Base-by-base conservation (phyloP, 495 filamentous ascomycete genomes). In the Penicillium maclennaniae region DNA sequence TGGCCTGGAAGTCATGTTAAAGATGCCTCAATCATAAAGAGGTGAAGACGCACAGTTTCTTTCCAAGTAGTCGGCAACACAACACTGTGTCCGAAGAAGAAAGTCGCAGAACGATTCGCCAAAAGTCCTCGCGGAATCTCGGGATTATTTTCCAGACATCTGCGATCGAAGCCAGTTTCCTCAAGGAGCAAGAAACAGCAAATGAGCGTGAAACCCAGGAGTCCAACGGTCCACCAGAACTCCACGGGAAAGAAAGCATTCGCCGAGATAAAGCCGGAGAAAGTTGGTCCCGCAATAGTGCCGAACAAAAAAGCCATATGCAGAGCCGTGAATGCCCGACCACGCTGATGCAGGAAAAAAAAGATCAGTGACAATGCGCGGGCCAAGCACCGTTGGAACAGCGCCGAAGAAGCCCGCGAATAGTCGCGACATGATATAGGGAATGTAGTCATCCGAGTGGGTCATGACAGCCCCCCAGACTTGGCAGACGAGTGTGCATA, bases 171-270 rank as follows among this genome's bases (percentile, higher is more conserved):
- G 0, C 60, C 60, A 0, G 77, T 80, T 31, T 82, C 77, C 48
- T 80, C 73, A 6, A 78, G 60, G 48, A 75, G 74, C 26, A 67
- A 39, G 31, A 80, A 72, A 8, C 75, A 66, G n/a, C 71, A 59
- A 17, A 78, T 60, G 16, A 74, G 63, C 7, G 73, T 62, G 20
- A 71, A 61, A 3, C 69, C 75, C 1, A 74, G 53, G 0, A 74
- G 49, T 8, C 65, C 73, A 1, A 79, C 62, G 0, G 71, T 73
- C 77, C 77, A 81, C 77, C 79, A 82, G 60, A 77, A 79, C 49
- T 72, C 68, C 7, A 72, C 60, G 0, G 69, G 66, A 68, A 76
- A 81, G 15, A 69, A 68, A 0, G 54, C 58, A n/a, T 65, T 55
- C 0, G 67, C 61, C 0, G 72, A 68, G 49, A 80, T 71, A 44